Conservation (phyloP, 2,329 filamentous ascomycete species). For the Fusarium austroafricanum region DNA sequence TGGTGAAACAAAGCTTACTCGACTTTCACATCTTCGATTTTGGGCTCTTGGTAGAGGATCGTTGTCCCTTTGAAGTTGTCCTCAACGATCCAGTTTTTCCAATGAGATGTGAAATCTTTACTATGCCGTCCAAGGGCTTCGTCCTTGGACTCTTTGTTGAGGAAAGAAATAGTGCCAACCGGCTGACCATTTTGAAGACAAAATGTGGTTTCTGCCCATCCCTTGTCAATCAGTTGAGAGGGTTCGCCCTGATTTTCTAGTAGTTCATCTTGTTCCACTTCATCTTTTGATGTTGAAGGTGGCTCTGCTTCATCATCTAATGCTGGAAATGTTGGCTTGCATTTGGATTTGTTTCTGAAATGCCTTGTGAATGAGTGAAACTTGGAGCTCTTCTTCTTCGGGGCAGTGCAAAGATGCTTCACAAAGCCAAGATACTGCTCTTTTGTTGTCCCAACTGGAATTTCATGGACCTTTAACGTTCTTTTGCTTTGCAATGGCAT, state of each 20-base stretch:
- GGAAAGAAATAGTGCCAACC: fast-evolving
- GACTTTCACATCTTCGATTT: not conserved
- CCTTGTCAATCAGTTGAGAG: fast-evolving
- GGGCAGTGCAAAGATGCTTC: not conserved
- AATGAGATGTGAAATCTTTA: fast-evolving
- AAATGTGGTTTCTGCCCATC: fast-evolving
- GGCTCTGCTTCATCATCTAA: fast-evolving
- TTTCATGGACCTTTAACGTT: not conserved
- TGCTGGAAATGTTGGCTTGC: fast-evolving
- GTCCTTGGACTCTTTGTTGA: fast-evolving
- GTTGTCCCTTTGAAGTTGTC: not conserved
- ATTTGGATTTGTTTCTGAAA: fast-evolving
- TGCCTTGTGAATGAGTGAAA: fast-evolving
- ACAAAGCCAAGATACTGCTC: not conserved
- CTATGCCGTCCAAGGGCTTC: fast-evolving
- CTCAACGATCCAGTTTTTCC: fast-evolving
- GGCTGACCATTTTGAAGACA: fast-evolving
- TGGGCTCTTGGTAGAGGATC: fast-evolving
- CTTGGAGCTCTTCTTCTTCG: fast-evolving
- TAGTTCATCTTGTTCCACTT: fast-evolving
- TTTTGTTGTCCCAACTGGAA: not conserved
- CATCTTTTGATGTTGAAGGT: not conserved
- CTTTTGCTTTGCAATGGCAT: not conserved
- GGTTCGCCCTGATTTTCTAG: fast-evolving
- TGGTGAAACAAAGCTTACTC: not conserved